These are phyloP conservation scores for Cyamopsis tetragonoloba DNA, from an alignment of 306 rosid species.

Conservation along the genomic window DNA sequence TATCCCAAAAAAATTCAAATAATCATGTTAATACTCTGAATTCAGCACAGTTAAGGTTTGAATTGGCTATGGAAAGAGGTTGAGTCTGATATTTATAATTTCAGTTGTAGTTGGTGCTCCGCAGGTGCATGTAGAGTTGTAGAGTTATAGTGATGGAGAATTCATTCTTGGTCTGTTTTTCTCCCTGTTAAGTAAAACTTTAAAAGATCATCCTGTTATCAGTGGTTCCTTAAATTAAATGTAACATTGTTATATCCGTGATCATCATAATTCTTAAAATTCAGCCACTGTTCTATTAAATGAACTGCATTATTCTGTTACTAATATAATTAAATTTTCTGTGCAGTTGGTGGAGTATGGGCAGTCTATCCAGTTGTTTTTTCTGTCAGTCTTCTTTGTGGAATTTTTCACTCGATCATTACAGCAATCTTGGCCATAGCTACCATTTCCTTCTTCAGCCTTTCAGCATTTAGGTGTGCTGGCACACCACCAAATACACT, in stretches of 20 bases:
- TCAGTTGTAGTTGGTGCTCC: background rate
- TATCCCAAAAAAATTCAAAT: no score
- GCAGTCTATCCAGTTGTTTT: constrained; percentile 65
- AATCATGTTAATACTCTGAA: no score
- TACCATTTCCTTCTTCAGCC: constrained; percentile 62
- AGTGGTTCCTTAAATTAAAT: constrained; percentile 7
- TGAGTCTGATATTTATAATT: background rate
- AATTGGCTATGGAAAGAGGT: background rate
- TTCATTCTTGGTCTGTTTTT: background rate
- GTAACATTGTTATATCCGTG: background rate
- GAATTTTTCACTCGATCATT: constrained; percentile 61
- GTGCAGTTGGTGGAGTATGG: constrained; percentile 97
- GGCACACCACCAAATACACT: constrained; percentile 64
- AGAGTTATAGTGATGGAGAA: background rate
- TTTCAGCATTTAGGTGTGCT: constrained; percentile 72
- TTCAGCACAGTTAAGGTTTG: background rate
- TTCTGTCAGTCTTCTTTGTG: constrained; percentile 53
- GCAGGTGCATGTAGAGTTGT: no score
- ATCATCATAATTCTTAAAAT: background rate
- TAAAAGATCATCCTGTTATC: background rate
- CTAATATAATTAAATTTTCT: background rate
- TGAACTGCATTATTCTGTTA: background rate
- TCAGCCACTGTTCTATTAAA: background rate
- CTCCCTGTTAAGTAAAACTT: background rate
- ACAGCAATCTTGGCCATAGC: constrained; percentile 55